phyloP scores from a whole-genome alignment of 2,329 filamentous ascomycete genomes.

The Atkinsonella hypoxylon region DNA sequence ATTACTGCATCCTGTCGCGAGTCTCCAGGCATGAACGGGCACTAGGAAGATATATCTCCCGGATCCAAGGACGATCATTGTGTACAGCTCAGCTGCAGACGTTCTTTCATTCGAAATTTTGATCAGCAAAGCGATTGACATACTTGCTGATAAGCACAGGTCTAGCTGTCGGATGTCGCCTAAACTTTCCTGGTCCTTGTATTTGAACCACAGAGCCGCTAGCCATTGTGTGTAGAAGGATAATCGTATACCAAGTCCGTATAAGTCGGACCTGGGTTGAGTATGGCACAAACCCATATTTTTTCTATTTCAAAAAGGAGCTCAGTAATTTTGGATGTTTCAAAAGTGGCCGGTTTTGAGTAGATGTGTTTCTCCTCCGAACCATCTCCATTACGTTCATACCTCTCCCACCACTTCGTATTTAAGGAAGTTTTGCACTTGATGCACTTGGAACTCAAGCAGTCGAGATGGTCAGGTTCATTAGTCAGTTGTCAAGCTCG shows the following conservation, averaged over 20 bases:
- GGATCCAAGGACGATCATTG: background rate
- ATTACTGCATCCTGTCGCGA: background rate
- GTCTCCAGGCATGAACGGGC: background rate
- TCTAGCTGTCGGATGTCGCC: background rate
- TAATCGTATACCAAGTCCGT: constrained; percentile 6
- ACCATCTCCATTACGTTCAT: too few relatives aligned
- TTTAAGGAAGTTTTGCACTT: too few relatives aligned
- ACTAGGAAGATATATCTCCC: background rate
- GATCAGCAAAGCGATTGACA: background rate
- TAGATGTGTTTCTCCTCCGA: too few relatives aligned
- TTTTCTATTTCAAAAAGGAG: background rate
- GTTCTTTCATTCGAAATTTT: background rate
- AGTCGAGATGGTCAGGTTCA: too few relatives aligned
- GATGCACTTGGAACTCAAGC: too few relatives aligned
- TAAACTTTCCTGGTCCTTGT: background rate
- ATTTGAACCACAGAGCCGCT: background rate
- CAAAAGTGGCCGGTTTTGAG: too few relatives aligned
- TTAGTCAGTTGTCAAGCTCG: background rate
- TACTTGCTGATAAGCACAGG: background rate
- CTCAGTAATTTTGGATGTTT: too few relatives aligned
- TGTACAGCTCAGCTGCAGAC: background rate
- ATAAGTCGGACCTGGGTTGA: constrained; percentile 2
- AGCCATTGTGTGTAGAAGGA: constrained; percentile 1
- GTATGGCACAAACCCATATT: background rate
- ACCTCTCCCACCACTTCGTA: too few relatives aligned